Base-by-base conservation (phyloP, 2,329 filamentous ascomycete species). In the Fusarium coicis region DNA sequence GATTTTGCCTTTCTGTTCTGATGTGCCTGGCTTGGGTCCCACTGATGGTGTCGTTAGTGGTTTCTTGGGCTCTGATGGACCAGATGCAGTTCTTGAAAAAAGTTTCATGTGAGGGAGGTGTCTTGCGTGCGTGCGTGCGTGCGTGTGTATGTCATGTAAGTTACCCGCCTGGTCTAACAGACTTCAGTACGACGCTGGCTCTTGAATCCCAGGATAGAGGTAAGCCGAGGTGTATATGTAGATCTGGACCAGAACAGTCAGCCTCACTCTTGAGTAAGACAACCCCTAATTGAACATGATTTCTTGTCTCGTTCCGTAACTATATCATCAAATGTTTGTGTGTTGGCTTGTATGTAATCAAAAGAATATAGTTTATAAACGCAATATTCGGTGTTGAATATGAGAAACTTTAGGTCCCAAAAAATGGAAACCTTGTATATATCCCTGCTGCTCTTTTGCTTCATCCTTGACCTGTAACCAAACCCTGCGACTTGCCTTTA, bases 11-110 rank as follows among this genome's bases (percentile, higher is more conserved):
- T 63, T 43, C 40, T 57, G 40, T 30, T 36, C 40, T 70, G n/a
- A 74, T 44, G 72, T 74, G 68, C 72, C 72, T 74, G 72, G 61
- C 44, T 74, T 67, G 46, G 63, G 72, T 65, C 59, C 72, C 68
- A 74, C 68, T 63, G 60, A 63, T 63, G 64, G 60, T 34, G 53
- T 62, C 56, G 49, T 74, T 73, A 72, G 66, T 59, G 71, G 61
- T 57, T 55, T 60, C 42, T 74, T 72, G 49, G 68, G 63, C 42
- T 58, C 39, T 37, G 62, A 59, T 59, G 44, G 26, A 59, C 40
- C 47, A 50, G 46, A 57, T 28, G 34, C 56, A 43, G 57, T 49
- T 47, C 49, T 52, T 66, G 23, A 15, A n/a, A 56, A 56, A 49
- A 55, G 59, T 66, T 44, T 47, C 43, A 64, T 55, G 44, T 66